These are phyloP conservation scores for Ogataea allantospora DNA, from an alignment of 805 yeast genomes.

Conservation along the genomic window DNA sequence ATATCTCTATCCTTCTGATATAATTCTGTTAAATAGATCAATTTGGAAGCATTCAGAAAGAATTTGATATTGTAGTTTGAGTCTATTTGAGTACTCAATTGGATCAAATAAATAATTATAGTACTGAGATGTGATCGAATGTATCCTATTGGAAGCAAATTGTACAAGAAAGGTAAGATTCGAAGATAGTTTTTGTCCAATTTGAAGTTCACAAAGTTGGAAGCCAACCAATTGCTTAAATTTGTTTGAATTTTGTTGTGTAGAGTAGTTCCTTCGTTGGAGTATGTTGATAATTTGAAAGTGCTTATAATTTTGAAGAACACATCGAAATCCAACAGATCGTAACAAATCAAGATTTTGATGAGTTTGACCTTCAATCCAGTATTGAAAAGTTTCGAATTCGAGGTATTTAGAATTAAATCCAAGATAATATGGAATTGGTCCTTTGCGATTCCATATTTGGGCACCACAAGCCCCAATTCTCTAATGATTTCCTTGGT, in stretches of 20 bases:
- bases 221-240: conserved; percentile 20
- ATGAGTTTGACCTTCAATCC: conserved; percentile 18
- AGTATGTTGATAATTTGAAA: conserved; percentile 23
- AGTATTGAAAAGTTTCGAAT: conserved; percentile 14
- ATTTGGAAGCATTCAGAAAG: conserved; percentile 24
- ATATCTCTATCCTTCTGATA: conserved; percentile 21
- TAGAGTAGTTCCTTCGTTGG: conserved; percentile 21
- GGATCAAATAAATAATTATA: conserved; percentile 23
- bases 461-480: conserved; percentile 24
- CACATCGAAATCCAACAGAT: conserved; percentile 24
- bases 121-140: conserved; percentile 21
- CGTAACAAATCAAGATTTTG: conserved; percentile 19
- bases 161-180: conserved; percentile 26
- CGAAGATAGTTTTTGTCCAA: conserved; percentile 19
- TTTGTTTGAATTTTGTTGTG: conserved; percentile 21
- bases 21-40: conserved; percentile 20
- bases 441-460: conserved; percentile 21
- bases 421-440: conserved; percentile 25
- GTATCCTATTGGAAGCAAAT: conserved; percentile 30
- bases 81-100: conserved; percentile 20
- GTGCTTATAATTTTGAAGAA: conserved; percentile 22
- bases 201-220: conserved; percentile 24
- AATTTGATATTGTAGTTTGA: conserved; percentile 16
- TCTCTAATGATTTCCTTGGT: conserved; percentile 16
- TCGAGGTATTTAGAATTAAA: conserved; percentile 17